phyloP scores from a whole-genome alignment of 1,284 basidiomycete genomes.

The Nidula niveotomentosa region DNA sequence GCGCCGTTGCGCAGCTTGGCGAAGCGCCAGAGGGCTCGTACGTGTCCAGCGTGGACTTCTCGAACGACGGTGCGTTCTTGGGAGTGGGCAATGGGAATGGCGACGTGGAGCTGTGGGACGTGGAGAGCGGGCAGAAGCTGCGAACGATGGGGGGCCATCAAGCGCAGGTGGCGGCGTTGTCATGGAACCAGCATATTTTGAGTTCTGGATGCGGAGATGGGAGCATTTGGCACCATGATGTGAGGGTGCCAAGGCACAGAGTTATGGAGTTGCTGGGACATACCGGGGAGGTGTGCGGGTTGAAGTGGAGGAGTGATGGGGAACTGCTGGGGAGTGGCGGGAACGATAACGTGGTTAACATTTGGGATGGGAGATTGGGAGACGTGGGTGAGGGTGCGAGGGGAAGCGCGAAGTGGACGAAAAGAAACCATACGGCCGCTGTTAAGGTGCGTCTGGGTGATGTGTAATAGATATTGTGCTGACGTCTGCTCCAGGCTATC shows the following conservation, averaged over 20 bases:
- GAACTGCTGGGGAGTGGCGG: conserved; percentile 92
- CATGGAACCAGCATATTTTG: conserved; percentile 86
- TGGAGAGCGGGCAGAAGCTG: conserved; percentile 77
- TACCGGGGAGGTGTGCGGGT: conserved; percentile 85
- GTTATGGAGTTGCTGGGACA: conserved; percentile 89
- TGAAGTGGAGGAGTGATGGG: conserved; percentile 82
- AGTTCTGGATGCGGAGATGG: conserved; percentile 91
- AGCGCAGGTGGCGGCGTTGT: conserved; percentile 78
- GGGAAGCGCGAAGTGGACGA: conserved; percentile 84
- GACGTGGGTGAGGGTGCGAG: conserved; percentile 61
- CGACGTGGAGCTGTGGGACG: conserved; percentile 96
- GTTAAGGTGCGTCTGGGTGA: conserved; percentile 67
- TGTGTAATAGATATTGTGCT: not conserved
- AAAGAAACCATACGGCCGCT: conserved; percentile 91
- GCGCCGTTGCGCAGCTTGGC: conserved; percentile 77
- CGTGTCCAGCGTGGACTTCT: conserved; percentile 83
- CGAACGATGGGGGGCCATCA: conserved; percentile 88
- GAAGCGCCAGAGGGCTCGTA: conserved; percentile 75
- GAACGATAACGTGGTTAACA: conserved; percentile 96
- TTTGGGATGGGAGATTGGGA: conserved; percentile 87
- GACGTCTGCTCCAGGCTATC: conserved; percentile 59
- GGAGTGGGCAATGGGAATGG: conserved; percentile 87
- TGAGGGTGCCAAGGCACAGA: conserved; percentile 84
- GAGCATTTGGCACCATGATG: conserved; percentile 94
- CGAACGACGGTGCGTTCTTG: conserved; percentile 85